These are phyloP conservation scores for Xerocomus alliaceus DNA, from an alignment of 1,284 basidiomycete genomes.

Conservation along the genomic window DNA sequence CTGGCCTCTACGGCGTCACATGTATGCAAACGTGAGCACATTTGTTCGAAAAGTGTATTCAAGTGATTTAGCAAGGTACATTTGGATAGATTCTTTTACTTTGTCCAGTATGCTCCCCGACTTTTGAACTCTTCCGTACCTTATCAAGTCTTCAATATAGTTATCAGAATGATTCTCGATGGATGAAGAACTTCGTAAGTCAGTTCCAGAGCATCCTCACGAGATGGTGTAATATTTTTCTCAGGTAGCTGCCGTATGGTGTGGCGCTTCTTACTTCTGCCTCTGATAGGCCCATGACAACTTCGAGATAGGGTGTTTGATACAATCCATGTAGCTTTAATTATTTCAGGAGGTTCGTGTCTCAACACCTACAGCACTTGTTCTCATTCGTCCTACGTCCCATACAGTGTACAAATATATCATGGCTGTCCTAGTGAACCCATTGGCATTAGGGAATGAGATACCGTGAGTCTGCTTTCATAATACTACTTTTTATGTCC, in stretches of 20 bases:
- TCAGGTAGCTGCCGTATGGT: constrained; percentile 7
- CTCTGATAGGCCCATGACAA: neutral
- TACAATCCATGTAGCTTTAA: constrained; percentile 5
- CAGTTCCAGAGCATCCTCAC: no score
- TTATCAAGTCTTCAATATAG: neutral
- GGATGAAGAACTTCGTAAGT: neutral
- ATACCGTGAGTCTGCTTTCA: constrained; percentile 1
- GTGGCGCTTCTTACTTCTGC: neutral
- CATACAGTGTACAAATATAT: constrained; percentile 8
- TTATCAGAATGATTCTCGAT: no score
- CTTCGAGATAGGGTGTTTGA: neutral
- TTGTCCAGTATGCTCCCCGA: constrained; percentile 4
- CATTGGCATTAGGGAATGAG: neutral
- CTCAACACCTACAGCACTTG: neutral
- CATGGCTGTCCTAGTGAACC: neutral
- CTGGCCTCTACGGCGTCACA: constrained; percentile 15
- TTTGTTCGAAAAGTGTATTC: no score
- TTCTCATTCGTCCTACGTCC: neutral
- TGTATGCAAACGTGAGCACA: constrained; percentile 25
- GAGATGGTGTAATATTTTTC: neutral
- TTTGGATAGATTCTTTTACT: constrained; percentile 18
- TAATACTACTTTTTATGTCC: no score
- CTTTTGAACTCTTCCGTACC: neutral
- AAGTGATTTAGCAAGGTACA: neutral
- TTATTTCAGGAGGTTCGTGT: neutral